These are phyloP conservation scores for Pholiota adiposa DNA, from an alignment of 1,284 basidiomycete species.

Conservation along the genomic window DNA sequence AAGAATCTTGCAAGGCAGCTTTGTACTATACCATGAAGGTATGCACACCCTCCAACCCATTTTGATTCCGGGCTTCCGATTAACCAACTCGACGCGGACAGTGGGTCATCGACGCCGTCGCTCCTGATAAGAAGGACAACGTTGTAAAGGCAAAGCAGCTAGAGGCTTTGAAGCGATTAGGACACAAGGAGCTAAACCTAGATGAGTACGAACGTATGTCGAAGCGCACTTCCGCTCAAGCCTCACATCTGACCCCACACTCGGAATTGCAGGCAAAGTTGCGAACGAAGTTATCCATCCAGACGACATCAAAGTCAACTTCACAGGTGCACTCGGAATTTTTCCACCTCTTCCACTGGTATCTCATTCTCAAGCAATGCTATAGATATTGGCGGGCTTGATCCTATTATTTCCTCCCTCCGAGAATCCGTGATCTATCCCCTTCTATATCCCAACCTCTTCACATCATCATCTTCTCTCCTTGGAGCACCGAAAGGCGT, in stretches of 20 bases:
- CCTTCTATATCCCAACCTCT: constrained; percentile 90
- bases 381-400: constrained; percentile 93
- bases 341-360: not conserved
- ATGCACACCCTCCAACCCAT: constrained; percentile 17
- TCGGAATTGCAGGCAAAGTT: constrained; percentile 62
- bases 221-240: not conserved
- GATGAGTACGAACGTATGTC: constrained; percentile 81
- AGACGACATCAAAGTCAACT: constrained; percentile 78
- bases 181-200: constrained; percentile 70
- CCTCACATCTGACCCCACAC: constrained; percentile 6
- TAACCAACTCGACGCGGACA: constrained; percentile 20
- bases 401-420: constrained; percentile 88
- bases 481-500: constrained; percentile 82
- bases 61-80: not conserved
- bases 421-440: constrained; percentile 98
- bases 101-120: constrained; percentile 49
- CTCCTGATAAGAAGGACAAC: constrained; percentile 54
- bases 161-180: constrained; percentile 75
- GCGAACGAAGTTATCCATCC: constrained; percentile 87
- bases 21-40: constrained; percentile 50
- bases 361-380: constrained; percentile 8
- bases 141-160: constrained; percentile 69
- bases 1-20: constrained; percentile 43
- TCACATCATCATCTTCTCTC: constrained; percentile 74
- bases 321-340: constrained; percentile 57